Evolutionary conservation across 208 protist genomes (phyloP), one percentile per base, ranked within the genome.

Genomic region (Wallacemonas collosoma): DNA sequence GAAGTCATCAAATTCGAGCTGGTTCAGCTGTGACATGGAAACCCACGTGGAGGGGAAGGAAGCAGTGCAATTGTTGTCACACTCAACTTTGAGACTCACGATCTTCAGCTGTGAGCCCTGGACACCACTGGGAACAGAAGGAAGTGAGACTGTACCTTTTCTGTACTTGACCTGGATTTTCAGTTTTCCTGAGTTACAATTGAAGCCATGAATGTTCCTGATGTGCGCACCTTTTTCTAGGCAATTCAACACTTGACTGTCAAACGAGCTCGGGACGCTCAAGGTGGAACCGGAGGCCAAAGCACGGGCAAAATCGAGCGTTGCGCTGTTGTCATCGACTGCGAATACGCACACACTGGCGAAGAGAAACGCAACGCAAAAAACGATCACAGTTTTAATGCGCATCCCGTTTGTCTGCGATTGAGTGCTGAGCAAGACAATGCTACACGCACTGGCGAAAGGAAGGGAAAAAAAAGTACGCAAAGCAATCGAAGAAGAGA

Each of bases 21-120:
- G 8, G 8, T 63, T 5, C 57, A 63, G 26, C 9, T 40, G 5
- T 9, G 57, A 63, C 26, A 63, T 39, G 36, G 57, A 14, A 39
- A 63, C 57, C 57, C 57, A 63, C 5, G 57, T 38, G 12, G 57
- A 39, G n/a, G 57, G 57, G 57, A 63, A 63, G n/a, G 9, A 45
- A 7, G 4, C 57, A 9, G 3, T 63, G 57, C n/a, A 11, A n/a
- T 63, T 1, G 39, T 44, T 26, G 36, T 39, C n/a, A n/a, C 57
- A 63, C 7, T 40, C 57, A 14, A 63, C 7, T 17, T 38, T n/a
- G n/a, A 63, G 6, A 4, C 6, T 6, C 9, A 12, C n/a, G 3
- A 63, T 26, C 7, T 38, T 11, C 12, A 63, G 6, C 57, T 63
- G 36, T 11, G 57, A 44, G n/a, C 57, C 57, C 17, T 7, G 9